Conservation (phyloP, 2,329 filamentous ascomycete species). For the Trichoderma breve region DNA sequence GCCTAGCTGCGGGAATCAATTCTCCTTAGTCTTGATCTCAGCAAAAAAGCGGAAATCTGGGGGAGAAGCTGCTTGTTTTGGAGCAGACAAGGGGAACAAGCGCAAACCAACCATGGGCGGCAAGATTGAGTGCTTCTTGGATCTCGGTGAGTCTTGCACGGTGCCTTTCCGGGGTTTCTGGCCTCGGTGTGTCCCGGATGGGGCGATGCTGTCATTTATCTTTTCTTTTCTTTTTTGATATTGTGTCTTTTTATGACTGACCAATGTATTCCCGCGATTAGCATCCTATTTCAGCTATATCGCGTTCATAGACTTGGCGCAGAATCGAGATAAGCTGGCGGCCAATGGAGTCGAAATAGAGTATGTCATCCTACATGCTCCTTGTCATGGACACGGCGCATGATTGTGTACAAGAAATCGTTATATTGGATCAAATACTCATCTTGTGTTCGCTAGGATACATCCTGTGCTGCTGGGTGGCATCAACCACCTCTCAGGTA, state of each 20-base stretch:
- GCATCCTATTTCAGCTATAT: constrained; percentile 64
- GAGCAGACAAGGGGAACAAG: not conserved
- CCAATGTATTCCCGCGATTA: constrained; percentile 32
- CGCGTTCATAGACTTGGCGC: constrained; percentile 55
- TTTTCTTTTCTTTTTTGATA: not conserved
- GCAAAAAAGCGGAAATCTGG: not conserved
- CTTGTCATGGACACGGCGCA: not conserved
- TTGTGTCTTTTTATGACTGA: not conserved
- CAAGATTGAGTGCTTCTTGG: constrained; percentile 65
- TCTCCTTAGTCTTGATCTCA: not conserved
- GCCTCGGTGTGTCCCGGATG: not conserved
- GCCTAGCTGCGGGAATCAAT: not conserved
- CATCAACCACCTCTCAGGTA: constrained; percentile 60
- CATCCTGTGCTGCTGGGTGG: constrained; percentile 71
- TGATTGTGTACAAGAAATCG: not conserved
- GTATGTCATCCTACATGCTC: constrained; percentile 45
- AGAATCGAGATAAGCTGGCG: constrained; percentile 53
- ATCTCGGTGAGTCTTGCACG: constrained; percentile 51
- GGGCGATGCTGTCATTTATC: not conserved
- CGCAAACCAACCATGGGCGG: constrained; percentile 45
- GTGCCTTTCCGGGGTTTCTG: not conserved
- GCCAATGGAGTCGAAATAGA: constrained; percentile 63
- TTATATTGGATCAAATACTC: not conserved
- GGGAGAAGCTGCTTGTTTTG: not conserved
- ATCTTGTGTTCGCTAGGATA: constrained; percentile 46